Evolutionary conservation across 1,284 basidiomycete genomes (phyloP).

Genomic region (Boletus smithii): DNA sequence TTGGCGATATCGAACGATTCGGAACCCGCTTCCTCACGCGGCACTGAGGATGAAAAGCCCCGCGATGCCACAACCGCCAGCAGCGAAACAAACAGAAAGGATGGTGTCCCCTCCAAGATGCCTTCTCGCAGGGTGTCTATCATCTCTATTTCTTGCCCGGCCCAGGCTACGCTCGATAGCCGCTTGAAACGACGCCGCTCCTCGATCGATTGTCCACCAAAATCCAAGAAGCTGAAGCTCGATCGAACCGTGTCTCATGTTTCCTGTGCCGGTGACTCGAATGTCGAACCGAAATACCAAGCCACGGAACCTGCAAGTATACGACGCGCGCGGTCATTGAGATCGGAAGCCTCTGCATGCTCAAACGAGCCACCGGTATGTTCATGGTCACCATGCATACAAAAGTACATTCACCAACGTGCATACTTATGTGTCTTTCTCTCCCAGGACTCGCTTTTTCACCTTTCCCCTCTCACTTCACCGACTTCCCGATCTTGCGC

Average conservation of each 20-base stretch:
- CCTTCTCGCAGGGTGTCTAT: neutral
- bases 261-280: neutral
- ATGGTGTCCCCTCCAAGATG: neutral
- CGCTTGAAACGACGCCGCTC: slow-evolving; percentile 22
- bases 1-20: neutral
- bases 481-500: neutral
- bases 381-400: neutral
- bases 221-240: slow-evolving; percentile 23
- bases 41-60: neutral
- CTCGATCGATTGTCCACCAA: neutral
- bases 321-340: slow-evolving; percentile 29
- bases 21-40: neutral
- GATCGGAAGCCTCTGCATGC: slow-evolving; percentile 20
- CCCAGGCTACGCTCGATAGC: neutral
- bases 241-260: slow-evolving; percentile 7
- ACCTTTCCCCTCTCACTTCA: slow-evolving; percentile 9
- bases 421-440: slow-evolving; percentile 7
- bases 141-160: neutral
- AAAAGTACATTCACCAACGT: neutral
- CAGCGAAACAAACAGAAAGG: neutral
- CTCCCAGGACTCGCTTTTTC: slow-evolving; percentile 11
- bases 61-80: neutral
- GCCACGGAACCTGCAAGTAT: slow-evolving; percentile 28
- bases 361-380: slow-evolving; percentile 15
- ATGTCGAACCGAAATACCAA: slow-evolving; percentile 12